Percentiles rank a stretch among this genome's conserved stretches.
These are phyloP conservation scores for Solioccasus polychromus DNA, from an alignment of 768 basidiomycete species.

Conservation along the genomic window DNA sequence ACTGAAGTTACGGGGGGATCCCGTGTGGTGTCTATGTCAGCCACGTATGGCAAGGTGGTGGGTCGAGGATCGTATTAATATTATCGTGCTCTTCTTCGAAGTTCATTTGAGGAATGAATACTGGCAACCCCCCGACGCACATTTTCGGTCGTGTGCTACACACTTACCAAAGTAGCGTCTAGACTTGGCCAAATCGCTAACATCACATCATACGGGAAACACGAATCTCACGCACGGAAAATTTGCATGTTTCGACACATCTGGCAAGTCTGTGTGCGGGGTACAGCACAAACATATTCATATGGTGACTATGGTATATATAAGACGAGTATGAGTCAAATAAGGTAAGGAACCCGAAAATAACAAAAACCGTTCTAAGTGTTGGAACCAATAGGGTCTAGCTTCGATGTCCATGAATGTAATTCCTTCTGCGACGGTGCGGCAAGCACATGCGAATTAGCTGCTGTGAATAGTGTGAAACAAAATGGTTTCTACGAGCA, in stretches of 20 bases:
- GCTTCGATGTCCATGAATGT: slow-evolving; percentile 77
- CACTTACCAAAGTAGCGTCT: neutral
- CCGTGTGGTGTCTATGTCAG: neutral
- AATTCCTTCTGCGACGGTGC: slow-evolving; percentile 81
- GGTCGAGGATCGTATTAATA: slow-evolving; percentile 11
- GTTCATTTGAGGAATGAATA: slow-evolving; percentile 10
- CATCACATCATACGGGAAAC: neutral
- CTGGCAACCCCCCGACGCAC: no score
- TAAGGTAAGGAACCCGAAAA: slow-evolving; percentile 16
- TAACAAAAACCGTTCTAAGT: slow-evolving; percentile 23
- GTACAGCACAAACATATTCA: slow-evolving; percentile 11
- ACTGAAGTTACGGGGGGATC: neutral
- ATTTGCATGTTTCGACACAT: slow-evolving; percentile 2
- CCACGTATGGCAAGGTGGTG: slow-evolving; percentile 8
- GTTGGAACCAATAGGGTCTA: slow-evolving; percentile 76
- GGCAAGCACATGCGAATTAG: slow-evolving; percentile 87
- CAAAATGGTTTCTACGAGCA: slow-evolving; percentile 68
- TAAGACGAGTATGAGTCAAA: slow-evolving; percentile 17
- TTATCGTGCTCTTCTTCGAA: slow-evolving; percentile 9
- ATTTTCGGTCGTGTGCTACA: slow-evolving; percentile 2
- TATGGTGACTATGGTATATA: slow-evolving; percentile 29
- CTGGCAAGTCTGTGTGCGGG: neutral
- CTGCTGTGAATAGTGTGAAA: slow-evolving; percentile 88
- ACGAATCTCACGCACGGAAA: neutral
- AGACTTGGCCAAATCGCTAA: neutral